phyloP scores from a whole-genome alignment of 129 eudicot genomes.

The Arctium lappa region DNA sequence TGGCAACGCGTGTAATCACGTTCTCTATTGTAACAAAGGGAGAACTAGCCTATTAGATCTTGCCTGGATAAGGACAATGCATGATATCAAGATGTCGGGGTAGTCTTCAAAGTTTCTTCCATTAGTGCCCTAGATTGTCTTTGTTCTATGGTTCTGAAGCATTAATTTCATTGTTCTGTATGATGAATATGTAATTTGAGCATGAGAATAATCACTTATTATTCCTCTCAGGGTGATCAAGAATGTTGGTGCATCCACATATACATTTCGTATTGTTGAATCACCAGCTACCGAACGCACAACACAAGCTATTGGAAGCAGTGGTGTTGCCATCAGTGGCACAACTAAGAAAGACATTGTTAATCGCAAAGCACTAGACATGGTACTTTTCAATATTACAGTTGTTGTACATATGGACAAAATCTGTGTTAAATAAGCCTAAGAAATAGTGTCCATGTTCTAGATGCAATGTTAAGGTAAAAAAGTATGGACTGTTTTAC shows the following conservation, averaged over 20 bases:
- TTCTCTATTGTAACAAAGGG: too few relatives aligned
- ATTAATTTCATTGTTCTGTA: background rate
- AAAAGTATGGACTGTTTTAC: too few relatives aligned
- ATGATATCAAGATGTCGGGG: too few relatives aligned
- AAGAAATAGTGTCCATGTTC: background rate
- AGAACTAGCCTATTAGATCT: too few relatives aligned
- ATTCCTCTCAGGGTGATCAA: conserved; percentile 49
- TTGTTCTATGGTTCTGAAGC: conserved; percentile 14
- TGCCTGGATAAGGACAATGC: too few relatives aligned
- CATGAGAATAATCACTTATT: background rate
- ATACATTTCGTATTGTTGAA: conserved; percentile 28
- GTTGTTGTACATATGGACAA: background rate
- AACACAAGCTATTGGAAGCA: conserved; percentile 40
- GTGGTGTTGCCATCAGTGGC: conserved; percentile 31
- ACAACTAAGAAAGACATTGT: conserved; percentile 69
- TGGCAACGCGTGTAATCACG: too few relatives aligned
- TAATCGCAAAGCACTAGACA: conserved; percentile 86
- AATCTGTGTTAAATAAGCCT: background rate
- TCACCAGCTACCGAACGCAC: conserved; percentile 26
- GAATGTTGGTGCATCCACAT: conserved; percentile 24
- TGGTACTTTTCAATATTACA: conserved; percentile 44
- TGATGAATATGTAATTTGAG: background rate
- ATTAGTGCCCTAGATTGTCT: background rate
- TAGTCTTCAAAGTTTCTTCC: background rate
- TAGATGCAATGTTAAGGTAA: background rate